Evolutionary conservation across 768 basidiomycete species (phyloP).

Genomic region (Tricholoma terreum): DNA sequence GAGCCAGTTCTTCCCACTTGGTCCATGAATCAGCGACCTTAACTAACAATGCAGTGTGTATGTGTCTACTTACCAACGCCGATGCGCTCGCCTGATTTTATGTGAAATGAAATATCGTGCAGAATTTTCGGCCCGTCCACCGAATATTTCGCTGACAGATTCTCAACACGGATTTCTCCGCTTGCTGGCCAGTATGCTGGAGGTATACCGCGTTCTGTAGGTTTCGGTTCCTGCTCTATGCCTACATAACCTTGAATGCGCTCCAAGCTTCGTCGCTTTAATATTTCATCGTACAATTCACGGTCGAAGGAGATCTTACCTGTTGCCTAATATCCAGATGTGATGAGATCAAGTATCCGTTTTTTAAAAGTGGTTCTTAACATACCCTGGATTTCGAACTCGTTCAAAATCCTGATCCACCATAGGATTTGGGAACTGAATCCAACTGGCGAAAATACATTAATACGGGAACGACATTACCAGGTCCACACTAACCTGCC

Average conservation of each 20-base stretch:
- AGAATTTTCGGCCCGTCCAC: slow-evolving; percentile 53
- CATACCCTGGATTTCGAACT: slow-evolving; percentile 43
- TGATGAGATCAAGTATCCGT: not conserved
- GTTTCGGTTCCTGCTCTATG: slow-evolving; percentile 54
- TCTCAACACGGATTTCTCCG: slow-evolving; percentile 51
- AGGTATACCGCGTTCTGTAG: slow-evolving; percentile 41
- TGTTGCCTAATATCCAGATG: slow-evolving; percentile 31
- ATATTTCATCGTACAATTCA: not conserved
- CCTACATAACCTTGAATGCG: slow-evolving; percentile 66
- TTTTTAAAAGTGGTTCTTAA: slow-evolving; percentile 9
- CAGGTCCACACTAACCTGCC: slow-evolving; percentile 31
- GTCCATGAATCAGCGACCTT: not conserved
- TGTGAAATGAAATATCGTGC: slow-evolving; percentile 46
- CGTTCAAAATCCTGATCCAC: slow-evolving; percentile 41
- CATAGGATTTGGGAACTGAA: slow-evolving; percentile 57
- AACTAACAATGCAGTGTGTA: not conserved
- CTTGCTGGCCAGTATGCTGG: slow-evolving; percentile 68
- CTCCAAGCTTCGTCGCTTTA: slow-evolving; percentile 41
- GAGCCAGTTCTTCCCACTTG: slow-evolving; percentile 44
- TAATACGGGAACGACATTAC: slow-evolving; percentile 30
- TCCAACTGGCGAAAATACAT: slow-evolving; percentile 27
- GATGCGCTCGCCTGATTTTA: slow-evolving; percentile 56
- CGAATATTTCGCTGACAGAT: slow-evolving; percentile 56
- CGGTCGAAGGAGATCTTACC: slow-evolving; percentile 23
- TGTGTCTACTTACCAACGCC: slow-evolving; percentile 37